Evolutionary conservation across 805 yeast genomes (phyloP), one percentile per base, ranked within the genome.

Genomic region (Schwanniomyces sp.): DNA sequence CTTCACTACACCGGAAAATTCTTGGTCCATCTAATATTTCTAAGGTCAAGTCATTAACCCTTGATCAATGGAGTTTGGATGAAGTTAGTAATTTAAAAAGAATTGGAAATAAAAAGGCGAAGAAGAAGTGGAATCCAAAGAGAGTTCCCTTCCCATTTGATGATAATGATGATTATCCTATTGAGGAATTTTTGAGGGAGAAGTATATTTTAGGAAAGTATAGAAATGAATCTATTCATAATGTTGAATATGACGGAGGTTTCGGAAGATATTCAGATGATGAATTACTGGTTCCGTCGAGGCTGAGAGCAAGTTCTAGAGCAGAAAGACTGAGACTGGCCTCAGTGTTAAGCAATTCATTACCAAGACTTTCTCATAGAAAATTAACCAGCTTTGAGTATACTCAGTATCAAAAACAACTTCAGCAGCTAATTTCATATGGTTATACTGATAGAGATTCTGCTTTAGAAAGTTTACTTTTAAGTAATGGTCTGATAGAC

Each of bases 121-220:
- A 69, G 47, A 63, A 69, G 32, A 60, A 77, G 37, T 88, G 95
- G 94, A 89, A 88, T 59, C 79, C 87, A 2, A 78, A 78, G 52
- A 70, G 74, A 43, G 81, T 71, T 24, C 88, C 90, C 0, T 86
- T 86, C 57, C 94, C 94, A 7, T 83, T 64, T 50, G 91, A 86
- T 58, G 90, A 81, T 18, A 92, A 86, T 55, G 91, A 82, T 57
- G 77, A 59, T 34, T 57, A 57, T 28, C 72, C 69, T 1, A 79
- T 86, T 26, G 85, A 79, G 47, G 70, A 75, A 48, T 88, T 69
- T 66, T 66, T 88, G 39, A 74, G 85, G 52, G 82, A 85, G 41
- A 88, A 88, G 61, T 88, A 88, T 63, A 66, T 86, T 18, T 56
- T 66, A n/a, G 90, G 91, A 1, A 75, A 70, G 48, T 88, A 77